Base-by-base conservation (phyloP, 2,329 filamentous ascomycete species). In the Beauveria sp. region DNA sequence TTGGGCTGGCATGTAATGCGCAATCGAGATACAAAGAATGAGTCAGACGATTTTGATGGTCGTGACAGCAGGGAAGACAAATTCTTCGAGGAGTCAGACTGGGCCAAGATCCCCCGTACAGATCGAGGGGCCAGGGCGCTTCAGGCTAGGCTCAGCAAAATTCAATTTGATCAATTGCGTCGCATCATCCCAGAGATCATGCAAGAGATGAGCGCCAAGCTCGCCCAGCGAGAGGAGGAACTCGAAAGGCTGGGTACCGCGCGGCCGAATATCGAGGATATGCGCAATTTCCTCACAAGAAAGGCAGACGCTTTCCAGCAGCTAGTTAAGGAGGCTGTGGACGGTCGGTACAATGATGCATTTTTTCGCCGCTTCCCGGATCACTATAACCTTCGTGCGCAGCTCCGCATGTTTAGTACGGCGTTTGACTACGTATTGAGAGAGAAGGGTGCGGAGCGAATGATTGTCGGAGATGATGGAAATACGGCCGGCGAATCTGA, bases 1-100 rank as follows among this genome's bases (percentile, higher is more conserved):
- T 72, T 77, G 0, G 80, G 80, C 0, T 83, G 79, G 79, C 78
- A 83, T 64, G 73, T 82, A 26, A 63, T 84, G 10, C 78, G 74
- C 51, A 83, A 84, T 62, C 70, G 74, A 12, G 72, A 75, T 10
- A 62, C 65, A 4, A 64, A 70, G 34, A 62, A 66, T 65, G 66
- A 69, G 68, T 1, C n/a, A 9, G 12, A 54, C 14, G 42, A 55
- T 34, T 50, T 62, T 16, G 47, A 45, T 5, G 51, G 18, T n/a
- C 67, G 72, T 16, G 70, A 75, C 53, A 45, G 58, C 7, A 60
- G 67, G n/a, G 70, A 75, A 58, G 20, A 59, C 6, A 52, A 61
- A 0, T 73, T 74, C 56, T 70, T 75, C 61, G 59, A 58, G 1
- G 12, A 51, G 49, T 3, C 71, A 10, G 26, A 38, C 42, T 61